Base-by-base conservation (phyloP, 1,284 basidiomycete species). In the Fomitiporia mediterranea region DNA sequence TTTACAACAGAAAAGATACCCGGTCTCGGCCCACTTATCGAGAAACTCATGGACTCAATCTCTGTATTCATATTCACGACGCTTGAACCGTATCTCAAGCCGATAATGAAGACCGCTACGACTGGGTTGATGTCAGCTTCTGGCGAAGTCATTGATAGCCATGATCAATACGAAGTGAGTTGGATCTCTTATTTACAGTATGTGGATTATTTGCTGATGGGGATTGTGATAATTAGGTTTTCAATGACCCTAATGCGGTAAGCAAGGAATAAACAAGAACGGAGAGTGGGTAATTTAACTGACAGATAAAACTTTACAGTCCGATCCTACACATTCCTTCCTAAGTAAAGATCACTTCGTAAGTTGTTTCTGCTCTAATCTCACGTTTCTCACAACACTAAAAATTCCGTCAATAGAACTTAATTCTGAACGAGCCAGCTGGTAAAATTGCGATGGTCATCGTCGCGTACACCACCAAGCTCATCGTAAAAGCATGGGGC, bases 301-400 rank as follows among this genome's bases (percentile, higher is more conserved):
- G 30, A 37, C n/a, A n/a, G n/a, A n/a, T 19, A 23, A n/a, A 17
- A 9, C 21, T 17, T 40, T 21, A 5, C 62, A 87, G 84, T 89
- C 85, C 25, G 91, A 94, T 69, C 91, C 91, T 1, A 93, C 90
- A 1, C 91, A 93, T 69, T 89, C 87, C 3, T 88, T 89, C 75
- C 69, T 91, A 68, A 86, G 83, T 68, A 89, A 89, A 71, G 89
- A 90, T 66, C 86, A 89, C 63, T 89, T 89, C 60, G 86, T 87
- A 63, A 60, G 85, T 19, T 23, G 38, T 3, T 15, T 30, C 53
- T 44, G 37, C 9, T 44, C 57, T 9, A 28, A 13, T 40, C 21
- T 13, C 48, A 23, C 19, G 30, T 15, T 46, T 13, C 38, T 13
- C 32, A 35, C 39, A 23, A 21, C 35, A 46, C 30, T 56, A 2